Percentiles rank a stretch among this genome's conserved stretches.
Conservation (phyloP, 2,329 filamentous ascomycete genomes). For the Verticillium tricorpus region DNA sequence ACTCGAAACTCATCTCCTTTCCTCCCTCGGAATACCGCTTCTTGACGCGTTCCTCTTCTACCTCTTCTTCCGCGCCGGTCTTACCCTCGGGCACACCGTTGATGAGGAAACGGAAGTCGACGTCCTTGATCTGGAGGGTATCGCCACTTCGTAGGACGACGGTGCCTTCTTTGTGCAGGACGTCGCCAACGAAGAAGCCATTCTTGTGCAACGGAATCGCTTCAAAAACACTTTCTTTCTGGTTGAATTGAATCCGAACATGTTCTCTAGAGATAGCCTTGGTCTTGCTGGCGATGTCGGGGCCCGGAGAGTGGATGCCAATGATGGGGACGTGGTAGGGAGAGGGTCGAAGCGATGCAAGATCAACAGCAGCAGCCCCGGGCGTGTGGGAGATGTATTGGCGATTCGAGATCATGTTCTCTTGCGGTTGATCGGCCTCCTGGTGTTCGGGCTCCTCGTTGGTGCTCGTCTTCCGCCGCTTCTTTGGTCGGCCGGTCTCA, state of each 20-base stretch:
- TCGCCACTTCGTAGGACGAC: conserved; percentile 60
- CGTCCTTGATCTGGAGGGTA: conserved; percentile 66
- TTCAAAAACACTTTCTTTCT: conserved; percentile 58
- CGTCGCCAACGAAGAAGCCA: conserved; percentile 64
- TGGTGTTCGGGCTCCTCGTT: conserved; percentile 27
- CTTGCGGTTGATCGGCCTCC: conserved; percentile 37
- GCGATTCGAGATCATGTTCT: conserved; percentile 49
- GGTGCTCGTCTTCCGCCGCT: conserved; percentile 41
- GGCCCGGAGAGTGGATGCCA: conserved; percentile 66
- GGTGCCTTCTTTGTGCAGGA: conserved; percentile 49
- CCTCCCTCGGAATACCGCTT: conserved; percentile 50
- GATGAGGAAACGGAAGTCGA: conserved; percentile 64
- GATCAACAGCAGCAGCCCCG: conserved; percentile 54
- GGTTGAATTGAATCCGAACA: conserved; percentile 67
- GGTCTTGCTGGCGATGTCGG: conserved; percentile 56
- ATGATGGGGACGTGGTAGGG: conserved; percentile 61
- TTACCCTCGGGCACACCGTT: conserved; percentile 56
- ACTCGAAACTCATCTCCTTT: conserved; percentile 71
- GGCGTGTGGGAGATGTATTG: conserved; percentile 59
- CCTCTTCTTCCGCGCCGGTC: conserved; percentile 53
- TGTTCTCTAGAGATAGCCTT: conserved; percentile 73
- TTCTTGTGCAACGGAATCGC: conserved; percentile 59
- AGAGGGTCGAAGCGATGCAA: conserved; percentile 55
- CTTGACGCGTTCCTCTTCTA: conserved; percentile 43
- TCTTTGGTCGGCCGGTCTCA: conserved; percentile 38